Evolutionary conservation across 345 rosid genomes (phyloP).

Genomic region (Gossypium sturtianum): DNA sequence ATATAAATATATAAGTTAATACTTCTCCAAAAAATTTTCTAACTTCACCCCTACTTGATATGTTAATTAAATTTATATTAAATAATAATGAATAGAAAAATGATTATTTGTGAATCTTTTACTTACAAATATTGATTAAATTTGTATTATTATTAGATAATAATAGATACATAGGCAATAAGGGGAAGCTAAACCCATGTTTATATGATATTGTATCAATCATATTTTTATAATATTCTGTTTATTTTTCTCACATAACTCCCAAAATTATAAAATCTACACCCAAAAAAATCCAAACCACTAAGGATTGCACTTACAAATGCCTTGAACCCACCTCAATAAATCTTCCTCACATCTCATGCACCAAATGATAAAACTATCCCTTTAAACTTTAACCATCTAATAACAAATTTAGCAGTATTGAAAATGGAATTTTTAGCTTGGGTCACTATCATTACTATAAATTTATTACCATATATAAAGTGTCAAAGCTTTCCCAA

Average conservation of each 20-base stretch:
- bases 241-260: not conserved
- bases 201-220: too few relatives aligned
- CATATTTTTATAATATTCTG: too few relatives aligned
- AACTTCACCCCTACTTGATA: too few relatives aligned
- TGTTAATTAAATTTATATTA: too few relatives aligned
- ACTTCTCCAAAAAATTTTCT: fast-evolving
- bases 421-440: not conserved
- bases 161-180: too few relatives aligned
- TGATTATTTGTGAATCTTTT: too few relatives aligned
- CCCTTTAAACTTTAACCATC: slow-evolving; percentile 3
- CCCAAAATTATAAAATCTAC: not conserved
- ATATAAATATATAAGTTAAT: too few relatives aligned
- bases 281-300: not conserved
- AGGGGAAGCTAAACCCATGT: too few relatives aligned
- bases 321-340: slow-evolving; percentile 25
- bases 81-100: too few relatives aligned
- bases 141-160: too few relatives aligned
- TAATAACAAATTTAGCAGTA: not conserved
- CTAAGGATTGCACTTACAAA: slow-evolving; percentile 9
- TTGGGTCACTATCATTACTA: not conserved
- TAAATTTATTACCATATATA: not conserved
- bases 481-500: not conserved
- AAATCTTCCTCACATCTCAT: not conserved
- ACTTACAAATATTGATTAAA: too few relatives aligned
- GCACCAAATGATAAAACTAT: slow-evolving; percentile 2